Evolutionary conservation across 495 filamentous ascomycete genomes (phyloP).

Genomic region (Penicillium macrosclerotiorum): DNA sequence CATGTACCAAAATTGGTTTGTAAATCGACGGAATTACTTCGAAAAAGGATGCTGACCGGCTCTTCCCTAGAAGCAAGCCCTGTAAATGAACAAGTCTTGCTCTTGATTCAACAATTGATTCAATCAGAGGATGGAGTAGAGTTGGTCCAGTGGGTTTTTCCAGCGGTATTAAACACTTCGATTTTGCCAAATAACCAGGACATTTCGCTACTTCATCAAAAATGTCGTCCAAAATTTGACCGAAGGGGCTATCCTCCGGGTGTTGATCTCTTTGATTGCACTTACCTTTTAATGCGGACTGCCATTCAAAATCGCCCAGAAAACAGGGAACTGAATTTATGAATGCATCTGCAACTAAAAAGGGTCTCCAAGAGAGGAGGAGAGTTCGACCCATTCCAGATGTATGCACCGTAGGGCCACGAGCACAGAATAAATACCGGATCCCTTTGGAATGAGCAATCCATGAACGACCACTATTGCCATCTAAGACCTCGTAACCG

Average conservation of each 20-base stretch:
- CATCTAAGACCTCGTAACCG: slow-evolving; percentile 28
- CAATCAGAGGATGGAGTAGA: background rate
- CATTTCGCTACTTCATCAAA: slow-evolving; percentile 2
- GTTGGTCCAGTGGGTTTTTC: no score
- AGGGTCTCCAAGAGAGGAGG: slow-evolving; percentile 24
- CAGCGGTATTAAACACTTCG: background rate
- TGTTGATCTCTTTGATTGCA: slow-evolving; percentile 1
- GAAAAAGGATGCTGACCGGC: background rate
- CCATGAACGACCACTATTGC: slow-evolving; percentile 23
- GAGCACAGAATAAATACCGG: slow-evolving; percentile 20
- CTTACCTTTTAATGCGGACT: slow-evolving; percentile 8
- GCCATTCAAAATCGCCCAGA: slow-evolving; percentile 22
- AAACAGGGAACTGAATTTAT: slow-evolving; percentile 21
- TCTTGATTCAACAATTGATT: background rate
- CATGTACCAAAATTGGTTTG: background rate
- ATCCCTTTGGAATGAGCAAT: slow-evolving; percentile 30
- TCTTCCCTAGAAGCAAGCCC: background rate
- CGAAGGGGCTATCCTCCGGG: background rate
- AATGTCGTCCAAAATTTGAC: background rate
- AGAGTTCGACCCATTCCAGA: slow-evolving; percentile 24
- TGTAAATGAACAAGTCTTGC: background rate
- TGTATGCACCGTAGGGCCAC: slow-evolving; percentile 22
- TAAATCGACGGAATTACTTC: background rate
- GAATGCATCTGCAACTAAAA: slow-evolving; percentile 22
- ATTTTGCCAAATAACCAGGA: background rate